Conservation (phyloP, 306 rosid genomes). For the Ceratonia siliqua region DNA sequence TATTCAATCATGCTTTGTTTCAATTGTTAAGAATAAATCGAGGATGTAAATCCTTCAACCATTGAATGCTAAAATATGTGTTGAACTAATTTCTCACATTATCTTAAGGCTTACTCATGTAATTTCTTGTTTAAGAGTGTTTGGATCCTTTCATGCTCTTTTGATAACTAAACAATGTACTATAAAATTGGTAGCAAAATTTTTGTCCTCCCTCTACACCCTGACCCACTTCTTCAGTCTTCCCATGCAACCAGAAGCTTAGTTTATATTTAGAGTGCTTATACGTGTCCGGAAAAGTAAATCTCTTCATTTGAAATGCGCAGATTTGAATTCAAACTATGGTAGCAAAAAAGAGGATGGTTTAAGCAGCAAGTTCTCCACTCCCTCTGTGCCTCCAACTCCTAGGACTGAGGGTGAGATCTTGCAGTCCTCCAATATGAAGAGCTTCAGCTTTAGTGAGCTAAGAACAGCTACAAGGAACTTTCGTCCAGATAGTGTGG, state of each 20-base stretch:
- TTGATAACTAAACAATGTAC: constrained; percentile 4
- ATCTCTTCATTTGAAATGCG: constrained; percentile 22
- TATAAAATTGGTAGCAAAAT: constrained; percentile 5
- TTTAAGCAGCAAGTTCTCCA: constrained; percentile 54
- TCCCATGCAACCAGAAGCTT: constrained; percentile 7
- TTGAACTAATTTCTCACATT: not conserved
- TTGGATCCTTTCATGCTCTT: constrained; percentile 21
- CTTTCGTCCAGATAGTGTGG: constrained; percentile 95
- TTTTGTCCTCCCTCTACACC: not conserved
- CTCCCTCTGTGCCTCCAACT: constrained; percentile 59
- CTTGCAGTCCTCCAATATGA: constrained; percentile 75
- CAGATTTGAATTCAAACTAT: constrained; percentile 55
- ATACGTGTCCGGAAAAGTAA: constrained; percentile 23
- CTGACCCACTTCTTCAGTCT: not conserved
- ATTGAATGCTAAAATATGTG: not conserved
- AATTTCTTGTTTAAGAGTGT: not conserved
- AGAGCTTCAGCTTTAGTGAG: constrained; percentile 68
- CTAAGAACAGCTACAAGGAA: constrained; percentile 87
- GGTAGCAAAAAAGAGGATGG: constrained; percentile 40
- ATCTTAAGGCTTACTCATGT: not conserved
- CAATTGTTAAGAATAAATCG: constrained; percentile 18
- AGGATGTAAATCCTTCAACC: not conserved
- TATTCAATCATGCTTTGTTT: constrained; percentile 23
- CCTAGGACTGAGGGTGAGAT: constrained; percentile 95
- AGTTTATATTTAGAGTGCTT: constrained; percentile 19